Evolutionary conservation across 1,284 basidiomycete species (phyloP).

Genomic region (Apiotrichum domesticum): DNA sequence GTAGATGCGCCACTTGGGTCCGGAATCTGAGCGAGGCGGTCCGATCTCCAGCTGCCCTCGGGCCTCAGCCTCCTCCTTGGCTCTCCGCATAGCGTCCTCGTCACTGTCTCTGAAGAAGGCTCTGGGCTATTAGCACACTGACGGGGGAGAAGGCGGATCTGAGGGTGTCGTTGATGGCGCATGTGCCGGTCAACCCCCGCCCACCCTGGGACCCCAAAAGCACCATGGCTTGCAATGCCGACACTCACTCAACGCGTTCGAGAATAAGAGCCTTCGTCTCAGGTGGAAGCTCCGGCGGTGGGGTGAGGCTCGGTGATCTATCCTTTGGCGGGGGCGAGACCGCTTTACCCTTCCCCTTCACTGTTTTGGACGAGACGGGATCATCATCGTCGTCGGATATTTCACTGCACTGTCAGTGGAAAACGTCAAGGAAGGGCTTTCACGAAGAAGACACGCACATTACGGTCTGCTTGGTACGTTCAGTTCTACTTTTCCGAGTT

Average conservation of each 20-base stretch:
- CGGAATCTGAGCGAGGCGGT: background rate
- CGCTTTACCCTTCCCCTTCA: slow-evolving; percentile 7
- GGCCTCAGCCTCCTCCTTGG: too few relatives aligned
- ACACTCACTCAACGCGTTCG: background rate
- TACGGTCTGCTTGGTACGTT: too few relatives aligned
- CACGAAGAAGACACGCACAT: too few relatives aligned
- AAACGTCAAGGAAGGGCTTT: too few relatives aligned
- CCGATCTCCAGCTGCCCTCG: background rate
- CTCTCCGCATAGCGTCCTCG: too few relatives aligned
- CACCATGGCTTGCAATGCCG: background rate
- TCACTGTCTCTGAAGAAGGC: too few relatives aligned
- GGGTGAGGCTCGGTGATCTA: slow-evolving; percentile 21
- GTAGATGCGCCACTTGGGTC: slow-evolving; percentile 15
- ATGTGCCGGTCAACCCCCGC: too few relatives aligned
- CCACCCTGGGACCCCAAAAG: too few relatives aligned
- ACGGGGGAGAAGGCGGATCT: too few relatives aligned
- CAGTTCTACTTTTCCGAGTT: too few relatives aligned
- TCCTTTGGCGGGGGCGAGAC: background rate
- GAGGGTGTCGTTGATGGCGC: too few relatives aligned
- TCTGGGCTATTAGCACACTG: too few relatives aligned
- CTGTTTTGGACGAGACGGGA: background rate
- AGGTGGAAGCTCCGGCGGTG: slow-evolving; percentile 27
- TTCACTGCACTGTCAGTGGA: background rate
- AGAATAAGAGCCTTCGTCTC: slow-evolving; percentile 5
- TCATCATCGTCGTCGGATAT: background rate